These are phyloP conservation scores for Fusarium hostae DNA, from an alignment of 2,329 filamentous ascomycete species.

Conservation along the genomic window DNA sequence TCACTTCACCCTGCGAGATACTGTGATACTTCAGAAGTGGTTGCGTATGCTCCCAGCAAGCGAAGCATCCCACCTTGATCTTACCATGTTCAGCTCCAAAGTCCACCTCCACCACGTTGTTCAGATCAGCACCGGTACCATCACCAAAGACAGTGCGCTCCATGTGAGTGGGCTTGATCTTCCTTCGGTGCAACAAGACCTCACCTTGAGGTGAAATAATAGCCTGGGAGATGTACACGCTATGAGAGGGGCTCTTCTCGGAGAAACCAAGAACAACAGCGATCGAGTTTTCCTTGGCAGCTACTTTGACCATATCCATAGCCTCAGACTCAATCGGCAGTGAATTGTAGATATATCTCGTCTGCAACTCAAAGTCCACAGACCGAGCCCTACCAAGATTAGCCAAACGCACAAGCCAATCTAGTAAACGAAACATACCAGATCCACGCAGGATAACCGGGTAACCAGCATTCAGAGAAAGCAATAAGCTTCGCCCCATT, in stretches of 20 bases:
- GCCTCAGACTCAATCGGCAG: conserved; percentile 53
- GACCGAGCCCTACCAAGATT: conserved; percentile 30
- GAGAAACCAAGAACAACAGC: conserved; percentile 58
- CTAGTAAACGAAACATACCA: conserved; percentile 29
- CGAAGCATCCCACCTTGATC: conserved; percentile 55
- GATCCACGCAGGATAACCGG: conserved; percentile 62
- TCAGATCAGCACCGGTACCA: conserved; percentile 51
- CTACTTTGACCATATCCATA: conserved; percentile 51
- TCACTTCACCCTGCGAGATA: conserved; percentile 55
- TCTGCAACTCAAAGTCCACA: conserved; percentile 40
- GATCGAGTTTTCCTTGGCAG: conserved; percentile 52
- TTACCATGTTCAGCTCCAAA: conserved; percentile 47
- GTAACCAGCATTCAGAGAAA: conserved; percentile 65
- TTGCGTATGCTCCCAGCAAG: conserved; percentile 64
- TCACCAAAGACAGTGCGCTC: conserved; percentile 63
- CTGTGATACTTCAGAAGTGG: conserved; percentile 61
- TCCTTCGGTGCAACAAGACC: conserved; percentile 54
- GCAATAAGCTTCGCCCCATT: conserved; percentile 65
- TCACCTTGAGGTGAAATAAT: conserved; percentile 56
- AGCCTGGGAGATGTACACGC: conserved; percentile 58
- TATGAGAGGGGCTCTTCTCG: conserved; percentile 50
- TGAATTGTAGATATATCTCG: conserved; percentile 54
- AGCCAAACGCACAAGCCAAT: not conserved
- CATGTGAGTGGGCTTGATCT: conserved; percentile 65
- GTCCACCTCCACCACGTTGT: conserved; percentile 53